A percentile compares a stretch with the other conserved stretches of the same genome.
Conservation (phyloP, 768 basidiomycete species). For the Rhodosporidiobolus sp. region DNA sequence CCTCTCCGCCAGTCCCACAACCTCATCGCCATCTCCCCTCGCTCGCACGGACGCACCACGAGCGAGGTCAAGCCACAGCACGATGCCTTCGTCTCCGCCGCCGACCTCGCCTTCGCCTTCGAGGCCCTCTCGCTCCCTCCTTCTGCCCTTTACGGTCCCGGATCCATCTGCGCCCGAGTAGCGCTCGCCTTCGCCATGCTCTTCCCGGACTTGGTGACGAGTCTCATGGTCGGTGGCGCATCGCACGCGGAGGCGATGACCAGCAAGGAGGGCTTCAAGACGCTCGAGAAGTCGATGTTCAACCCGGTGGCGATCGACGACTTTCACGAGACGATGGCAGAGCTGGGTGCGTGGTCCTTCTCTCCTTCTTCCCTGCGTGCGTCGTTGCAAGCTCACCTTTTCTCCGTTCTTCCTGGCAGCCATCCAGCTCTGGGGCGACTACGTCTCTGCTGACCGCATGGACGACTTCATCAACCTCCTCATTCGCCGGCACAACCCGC, state of each 20-base stretch:
- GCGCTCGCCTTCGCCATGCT: constrained; percentile 6
- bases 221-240: background rate
- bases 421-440: background rate
- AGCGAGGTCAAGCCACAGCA: background rate
- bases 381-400: background rate
- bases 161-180: constrained; percentile 3
- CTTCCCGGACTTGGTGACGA: constrained; percentile 1
- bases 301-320: background rate
- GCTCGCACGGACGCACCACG: constrained; percentile 2
- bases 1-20: background rate
- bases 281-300: constrained; percentile 2
- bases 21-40: constrained; percentile 8
- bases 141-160: background rate
- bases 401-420: background rate
- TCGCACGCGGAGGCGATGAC: background rate
- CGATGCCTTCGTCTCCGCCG: constrained; percentile 7
- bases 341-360: constrained; percentile 1
- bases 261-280: background rate
- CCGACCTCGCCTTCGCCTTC: constrained; percentile 20
- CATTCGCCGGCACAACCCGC: background rate
- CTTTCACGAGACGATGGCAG: background rate
- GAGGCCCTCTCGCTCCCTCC: constrained; percentile 7
- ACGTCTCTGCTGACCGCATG: background rate
- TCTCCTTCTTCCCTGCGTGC: no score
- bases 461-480: constrained; percentile 3